These are phyloP conservation scores for Wolfiporia cocos DNA, from an alignment of 1,284 basidiomycete genomes.

Conservation along the genomic window DNA sequence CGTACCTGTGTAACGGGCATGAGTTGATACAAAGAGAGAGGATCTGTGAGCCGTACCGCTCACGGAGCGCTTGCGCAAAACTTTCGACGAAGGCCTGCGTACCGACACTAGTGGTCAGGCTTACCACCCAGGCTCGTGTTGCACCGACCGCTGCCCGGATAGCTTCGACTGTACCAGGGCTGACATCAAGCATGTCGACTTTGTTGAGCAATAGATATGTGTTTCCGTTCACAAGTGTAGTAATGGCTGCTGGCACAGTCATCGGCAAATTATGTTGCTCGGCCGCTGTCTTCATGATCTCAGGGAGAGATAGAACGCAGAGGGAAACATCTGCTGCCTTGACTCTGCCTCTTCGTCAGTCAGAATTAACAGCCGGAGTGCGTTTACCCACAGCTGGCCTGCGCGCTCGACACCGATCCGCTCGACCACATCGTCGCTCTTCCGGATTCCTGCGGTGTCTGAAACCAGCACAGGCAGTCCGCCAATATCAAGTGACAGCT, in stretches of 20 bases:
- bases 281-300: conserved; percentile 27
- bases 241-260: conserved; percentile 35
- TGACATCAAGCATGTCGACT: conserved; percentile 42
- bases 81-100: conserved; percentile 50
- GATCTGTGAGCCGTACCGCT: conserved; percentile 37
- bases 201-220: conserved; percentile 76
- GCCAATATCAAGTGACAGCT: conserved; percentile 80
- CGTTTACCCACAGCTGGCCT: conserved; percentile 44
- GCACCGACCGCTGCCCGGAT: conserved; percentile 5
- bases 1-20: conserved; percentile 28
- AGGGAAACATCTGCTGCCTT: conserved; percentile 61
- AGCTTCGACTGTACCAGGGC: conserved; percentile 7
- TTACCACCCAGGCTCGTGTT: conserved; percentile 47
- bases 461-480: conserved; percentile 76
- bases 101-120: conserved; percentile 56
- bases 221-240: conserved; percentile 40
- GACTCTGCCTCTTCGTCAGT: conserved; percentile 40
- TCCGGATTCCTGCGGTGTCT: conserved; percentile 83
- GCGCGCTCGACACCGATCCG: conserved; percentile 79
- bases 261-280: background rate
- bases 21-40: background rate
- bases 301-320: conserved; percentile 71
- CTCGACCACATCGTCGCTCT: conserved; percentile 70
- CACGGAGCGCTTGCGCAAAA: conserved; percentile 46
- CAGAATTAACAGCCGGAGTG: conserved; percentile 7